Base-by-base conservation (phyloP, 225 moss, liverwort and hornwort genomes). In the Bryum argenteum region DNA sequence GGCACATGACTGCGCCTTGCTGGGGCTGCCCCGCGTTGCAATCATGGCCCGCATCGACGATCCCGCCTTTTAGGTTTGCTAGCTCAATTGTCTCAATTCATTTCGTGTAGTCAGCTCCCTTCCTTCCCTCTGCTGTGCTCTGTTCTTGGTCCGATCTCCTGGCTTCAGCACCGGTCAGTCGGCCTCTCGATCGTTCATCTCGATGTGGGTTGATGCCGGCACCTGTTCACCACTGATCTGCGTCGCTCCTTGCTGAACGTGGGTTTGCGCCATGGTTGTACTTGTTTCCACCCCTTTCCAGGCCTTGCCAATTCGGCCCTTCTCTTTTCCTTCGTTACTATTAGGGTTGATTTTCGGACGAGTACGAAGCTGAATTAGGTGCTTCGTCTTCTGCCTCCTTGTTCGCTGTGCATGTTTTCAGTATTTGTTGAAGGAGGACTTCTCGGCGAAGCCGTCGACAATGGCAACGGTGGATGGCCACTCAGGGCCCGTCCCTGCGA, bases 361-460 rank as follows among this genome's bases (percentile, higher is more conserved):
- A 15, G 24, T 40, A 24, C 43, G 11, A 11, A 9, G 11, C 73
- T 75, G 58, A 80, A 19, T 57, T 51, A 51, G 45, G 71, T 18
- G 12, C 21, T 13, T 22, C 26, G 26, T 26, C 26, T 26, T 26
- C 26, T 26, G 2, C 26, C 24, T 70, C 43, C 33, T 47, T 43
- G 43, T 43, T 47, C 14, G 13, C 23, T 22, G 20, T 37, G 43
- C 67, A 41, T 15, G 3, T 20, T 71, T 59, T 24, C 75, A 80
- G 86, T 83, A 69, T 75, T 67, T 86, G 43, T 83, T 78, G 39
- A 69, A 70, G 58, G 78, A 75, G 47, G 69, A 78, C 43, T 61
- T 62, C 44, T 78, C 77, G 7, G 66, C 68, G 18, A 71, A 63
- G 61, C 16, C 68, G 7, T 19, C 67, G 47, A 66, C 65, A 7